Evolutionary conservation across 2,329 filamentous ascomycete genomes (phyloP).

Genomic region (Xylariaceae sp.): DNA sequence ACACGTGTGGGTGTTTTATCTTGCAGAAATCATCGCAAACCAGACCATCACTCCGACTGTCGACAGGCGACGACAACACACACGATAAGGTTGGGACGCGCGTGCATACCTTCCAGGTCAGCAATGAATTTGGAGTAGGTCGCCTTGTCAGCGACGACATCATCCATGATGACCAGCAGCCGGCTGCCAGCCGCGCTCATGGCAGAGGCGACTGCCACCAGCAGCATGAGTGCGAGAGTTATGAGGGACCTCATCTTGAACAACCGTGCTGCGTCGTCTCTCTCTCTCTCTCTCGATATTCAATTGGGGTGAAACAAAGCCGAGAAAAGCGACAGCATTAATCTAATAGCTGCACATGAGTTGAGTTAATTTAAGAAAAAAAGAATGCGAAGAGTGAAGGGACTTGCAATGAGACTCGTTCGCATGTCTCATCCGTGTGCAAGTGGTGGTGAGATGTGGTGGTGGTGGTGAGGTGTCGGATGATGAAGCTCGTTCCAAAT

Average conservation of each 20-base stretch:
- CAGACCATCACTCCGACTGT: too few relatives aligned
- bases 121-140: slow-evolving; percentile 78
- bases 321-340: slow-evolving; percentile 11
- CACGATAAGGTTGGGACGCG: background rate
- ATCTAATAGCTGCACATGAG: too few relatives aligned
- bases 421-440: too few relatives aligned
- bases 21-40: too few relatives aligned
- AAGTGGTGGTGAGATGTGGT: too few relatives aligned
- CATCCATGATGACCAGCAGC: slow-evolving; percentile 82
- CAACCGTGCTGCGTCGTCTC: too few relatives aligned
- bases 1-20: too few relatives aligned
- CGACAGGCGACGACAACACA: too few relatives aligned
- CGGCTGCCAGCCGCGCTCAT: slow-evolving; percentile 75
- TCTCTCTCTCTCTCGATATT: too few relatives aligned
- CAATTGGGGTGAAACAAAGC: too few relatives aligned
- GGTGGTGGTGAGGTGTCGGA: background rate
- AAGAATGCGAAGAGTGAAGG: slow-evolving; percentile 13
- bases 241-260: slow-evolving; percentile 71
- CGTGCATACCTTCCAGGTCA: slow-evolving; percentile 61
- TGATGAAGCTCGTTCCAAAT: slow-evolving; percentile 5
- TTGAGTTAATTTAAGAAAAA: slow-evolving; percentile 14
- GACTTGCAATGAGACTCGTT: background rate
- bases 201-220: slow-evolving; percentile 66
- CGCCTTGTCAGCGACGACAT: slow-evolving; percentile 70
- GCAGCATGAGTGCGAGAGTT: slow-evolving; percentile 64